Percentiles rank a stretch among this genome's conserved stretches.
phyloP scores from a whole-genome alignment of 768 basidiomycete species.

The Mycena floridula region DNA sequence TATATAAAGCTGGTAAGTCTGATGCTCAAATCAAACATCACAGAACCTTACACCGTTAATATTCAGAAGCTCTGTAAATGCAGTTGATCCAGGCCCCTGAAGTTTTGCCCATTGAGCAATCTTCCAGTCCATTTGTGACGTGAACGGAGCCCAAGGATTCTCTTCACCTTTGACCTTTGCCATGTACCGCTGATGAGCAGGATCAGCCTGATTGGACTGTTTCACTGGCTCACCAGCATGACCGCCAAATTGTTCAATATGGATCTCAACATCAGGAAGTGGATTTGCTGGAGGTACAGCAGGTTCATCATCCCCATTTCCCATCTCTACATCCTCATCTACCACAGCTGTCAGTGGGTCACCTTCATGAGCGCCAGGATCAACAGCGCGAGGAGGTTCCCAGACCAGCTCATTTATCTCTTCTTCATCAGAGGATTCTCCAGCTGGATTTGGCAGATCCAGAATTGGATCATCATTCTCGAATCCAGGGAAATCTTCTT shows the following conservation, averaged over 20 bases:
- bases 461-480: not conserved
- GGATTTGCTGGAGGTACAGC: not conserved
- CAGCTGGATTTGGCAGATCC: not conserved
- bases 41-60: constrained; percentile 34
- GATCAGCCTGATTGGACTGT: not conserved
- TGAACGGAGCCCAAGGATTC: constrained; percentile 19
- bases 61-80: constrained; percentile 27
- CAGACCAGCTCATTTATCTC: not conserved
- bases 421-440: not conserved
- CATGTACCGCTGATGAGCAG: not conserved
- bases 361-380: not conserved
- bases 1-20: constrained; percentile 7
- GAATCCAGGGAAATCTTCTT: not conserved
- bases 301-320: not conserved
- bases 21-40: not conserved
- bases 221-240: not conserved
- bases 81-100: constrained; percentile 21
- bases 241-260: not conserved
- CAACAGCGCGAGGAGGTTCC: not conserved
- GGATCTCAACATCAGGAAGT: not conserved
- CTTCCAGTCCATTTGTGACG: constrained; percentile 22
- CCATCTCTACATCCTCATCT: not conserved
- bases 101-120: constrained; percentile 26
- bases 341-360: not conserved
- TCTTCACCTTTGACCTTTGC: not conserved